phyloP scores from a whole-genome alignment of 1,284 basidiomycete genomes.

The Volvariella volvacea region DNA sequence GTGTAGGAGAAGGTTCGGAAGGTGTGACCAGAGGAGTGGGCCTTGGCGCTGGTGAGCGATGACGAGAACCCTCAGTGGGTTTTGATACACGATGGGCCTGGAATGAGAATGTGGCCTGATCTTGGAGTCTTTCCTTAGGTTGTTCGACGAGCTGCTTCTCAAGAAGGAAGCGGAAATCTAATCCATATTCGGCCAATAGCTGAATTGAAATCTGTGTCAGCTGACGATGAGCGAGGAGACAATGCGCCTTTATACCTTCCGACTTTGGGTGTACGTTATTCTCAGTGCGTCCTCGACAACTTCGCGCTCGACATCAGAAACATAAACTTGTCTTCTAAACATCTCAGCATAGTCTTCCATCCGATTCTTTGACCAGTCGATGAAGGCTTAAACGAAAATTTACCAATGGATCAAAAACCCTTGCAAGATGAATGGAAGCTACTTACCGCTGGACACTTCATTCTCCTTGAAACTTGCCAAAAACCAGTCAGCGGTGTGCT shows the following conservation, averaged over 20 bases:
- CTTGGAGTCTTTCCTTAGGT: conserved; percentile 29
- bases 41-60: conserved; percentile 9
- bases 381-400: conserved; percentile 57
- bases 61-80: conserved; percentile 13
- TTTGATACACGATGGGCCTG: conserved; percentile 29
- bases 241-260: conserved; percentile 49
- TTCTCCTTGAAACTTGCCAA: conserved; percentile 93
- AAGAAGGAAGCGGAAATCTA: conserved; percentile 87
- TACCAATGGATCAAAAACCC: conserved; percentile 3
- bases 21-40: conserved; percentile 4
- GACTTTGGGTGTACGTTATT: conserved; percentile 73
- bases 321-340: conserved; percentile 91
- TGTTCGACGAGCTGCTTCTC: conserved; percentile 59
- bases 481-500: conserved; percentile 98
- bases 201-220: conserved; percentile 19
- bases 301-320: conserved; percentile 61
- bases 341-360: conserved; percentile 81
- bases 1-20: neutral
- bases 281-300: conserved; percentile 72
- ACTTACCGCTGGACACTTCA: conserved; percentile 83
- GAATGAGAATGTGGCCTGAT: conserved; percentile 26
- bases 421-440: neutral
- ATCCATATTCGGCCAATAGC: conserved; percentile 86
- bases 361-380: conserved; percentile 90
- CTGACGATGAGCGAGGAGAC: neutral